Base-by-base conservation (phyloP, 1,139 yeast species). In the Kluyveromyces marxianus region DNA sequence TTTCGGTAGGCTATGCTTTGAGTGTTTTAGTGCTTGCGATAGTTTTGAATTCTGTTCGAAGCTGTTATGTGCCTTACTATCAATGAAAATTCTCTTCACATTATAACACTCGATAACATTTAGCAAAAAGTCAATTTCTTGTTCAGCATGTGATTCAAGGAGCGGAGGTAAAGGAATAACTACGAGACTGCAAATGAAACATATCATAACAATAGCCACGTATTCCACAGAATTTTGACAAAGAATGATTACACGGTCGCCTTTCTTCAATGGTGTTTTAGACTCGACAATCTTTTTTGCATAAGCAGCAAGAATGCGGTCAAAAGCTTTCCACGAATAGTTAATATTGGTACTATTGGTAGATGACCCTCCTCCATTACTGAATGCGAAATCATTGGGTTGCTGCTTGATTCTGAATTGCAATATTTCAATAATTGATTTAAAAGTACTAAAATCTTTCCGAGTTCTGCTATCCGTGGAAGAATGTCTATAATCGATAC, bases 161-260 rank as follows among this genome's bases (percentile, higher is more conserved):
- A 89, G 69, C 0, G 95, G 89, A 4, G 84, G 72, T 63, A 92
- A 66, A 0, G 97, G 96, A 14, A 92, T 78, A 0, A 92, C 83
- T 5, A 85, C 74, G 3, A 89, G 70, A 1, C 97, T 96, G 51
- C 90, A 76, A 50, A 83, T 67, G 61, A 92, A 75, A 62, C 97
- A 92, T 0, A 98, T 97, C 63, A 81, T 81, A 0, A 89, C 72
- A 1, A 96, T 88, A 38, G 87, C 79, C 5, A 84, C 79, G 60
- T 79, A 92, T 51, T 92, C 97, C 50, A 90, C 96, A 0, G 92
- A 81, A 45, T 92, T 77, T 0, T 96, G 83, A 60, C 86, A 88
- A 84, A 89, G 84, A 54, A 92, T 69, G 4, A 90, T 74, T 4
- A 87, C 90, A 51, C 75, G 72, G 48, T 83, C 84, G 0, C 96